A percentile compares a stretch with the other conserved stretches of the same genome.
Conservation (phyloP, 2,329 filamentous ascomycete species). For the Akanthomyces uredinophilus region DNA sequence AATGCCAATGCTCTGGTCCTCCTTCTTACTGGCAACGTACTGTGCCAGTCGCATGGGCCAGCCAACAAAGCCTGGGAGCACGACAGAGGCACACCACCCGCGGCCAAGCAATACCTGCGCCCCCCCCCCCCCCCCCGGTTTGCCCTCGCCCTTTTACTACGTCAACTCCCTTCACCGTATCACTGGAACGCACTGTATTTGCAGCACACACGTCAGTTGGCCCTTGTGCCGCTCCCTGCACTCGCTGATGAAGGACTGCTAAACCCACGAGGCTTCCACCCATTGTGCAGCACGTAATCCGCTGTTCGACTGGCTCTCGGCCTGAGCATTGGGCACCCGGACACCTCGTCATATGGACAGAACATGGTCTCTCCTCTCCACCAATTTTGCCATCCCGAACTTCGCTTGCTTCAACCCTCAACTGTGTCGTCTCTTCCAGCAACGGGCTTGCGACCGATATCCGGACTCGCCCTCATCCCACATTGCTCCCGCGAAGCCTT, state of each 20-base stretch:
- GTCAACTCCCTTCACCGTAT: background rate
- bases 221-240: conserved; percentile 1
- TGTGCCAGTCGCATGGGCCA: background rate
- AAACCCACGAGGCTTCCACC: background rate
- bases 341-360: conserved; percentile 9
- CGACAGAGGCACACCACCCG: background rate
- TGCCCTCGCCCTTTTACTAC: background rate
- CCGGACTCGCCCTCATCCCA: background rate
- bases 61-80: conserved; percentile 8
- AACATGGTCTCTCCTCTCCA: conserved; percentile 1
- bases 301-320: background rate
- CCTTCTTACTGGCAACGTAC: background rate
- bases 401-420: background rate
- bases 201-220: background rate
- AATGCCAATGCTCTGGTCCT: background rate
- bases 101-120: conserved; percentile 8
- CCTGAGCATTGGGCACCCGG: conserved; percentile 8
- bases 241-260: background rate
- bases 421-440: background rate
- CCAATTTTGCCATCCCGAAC: conserved; percentile 1
- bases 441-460: background rate
- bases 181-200: conserved; percentile 2
- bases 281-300: conserved; percentile 1
- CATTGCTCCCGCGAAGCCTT: background rate
- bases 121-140: no score